phyloP scores from a whole-genome alignment of 1,284 basidiomycete species.

The Cutaneotrichosporon mucoides region DNA sequence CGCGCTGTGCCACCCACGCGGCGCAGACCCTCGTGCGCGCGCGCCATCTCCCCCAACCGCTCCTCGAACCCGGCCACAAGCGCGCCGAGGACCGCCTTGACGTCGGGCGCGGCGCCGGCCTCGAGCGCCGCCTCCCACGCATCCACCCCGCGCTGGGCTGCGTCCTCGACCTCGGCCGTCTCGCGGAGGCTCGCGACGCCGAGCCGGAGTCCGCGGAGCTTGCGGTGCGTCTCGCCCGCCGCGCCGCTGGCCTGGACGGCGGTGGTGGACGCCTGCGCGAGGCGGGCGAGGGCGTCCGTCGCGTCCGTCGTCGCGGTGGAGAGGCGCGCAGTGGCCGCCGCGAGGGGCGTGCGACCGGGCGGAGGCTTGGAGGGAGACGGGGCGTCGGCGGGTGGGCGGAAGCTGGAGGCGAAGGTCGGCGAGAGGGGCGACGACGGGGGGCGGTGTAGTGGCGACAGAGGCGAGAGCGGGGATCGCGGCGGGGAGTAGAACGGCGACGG shows the following conservation, averaged over 20 bases:
- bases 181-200: slow-evolving; percentile 5
- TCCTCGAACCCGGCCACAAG: slow-evolving; percentile 17
- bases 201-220: slow-evolving; percentile 10
- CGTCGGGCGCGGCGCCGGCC: not conserved
- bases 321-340: not conserved
- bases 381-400: too few species aligned
- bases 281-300: not conserved
- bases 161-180: slow-evolving; percentile 12
- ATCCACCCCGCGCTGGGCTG: slow-evolving; percentile 7
- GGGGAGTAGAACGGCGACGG: not conserved
- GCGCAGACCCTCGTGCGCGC: not conserved
- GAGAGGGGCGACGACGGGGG: too few species aligned
- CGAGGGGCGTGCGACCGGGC: not conserved
- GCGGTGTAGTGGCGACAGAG: not conserved
- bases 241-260: not conserved
- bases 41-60: slow-evolving; percentile 6
- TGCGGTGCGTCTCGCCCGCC: not conserved
- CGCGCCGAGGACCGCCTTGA: not conserved
- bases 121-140: slow-evolving; percentile 11
- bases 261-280: not conserved
- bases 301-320: not conserved
- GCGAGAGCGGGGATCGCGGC: not conserved
- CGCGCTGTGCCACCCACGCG: too few species aligned
- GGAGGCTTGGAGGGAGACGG: too few species aligned
- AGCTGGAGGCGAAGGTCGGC: too few species aligned